A percentile compares a stretch with the other conserved stretches of the same genome.
Evolutionary conservation across 2,329 filamentous ascomycete species (phyloP).

Genomic region (Falciphora oryzae): DNA sequence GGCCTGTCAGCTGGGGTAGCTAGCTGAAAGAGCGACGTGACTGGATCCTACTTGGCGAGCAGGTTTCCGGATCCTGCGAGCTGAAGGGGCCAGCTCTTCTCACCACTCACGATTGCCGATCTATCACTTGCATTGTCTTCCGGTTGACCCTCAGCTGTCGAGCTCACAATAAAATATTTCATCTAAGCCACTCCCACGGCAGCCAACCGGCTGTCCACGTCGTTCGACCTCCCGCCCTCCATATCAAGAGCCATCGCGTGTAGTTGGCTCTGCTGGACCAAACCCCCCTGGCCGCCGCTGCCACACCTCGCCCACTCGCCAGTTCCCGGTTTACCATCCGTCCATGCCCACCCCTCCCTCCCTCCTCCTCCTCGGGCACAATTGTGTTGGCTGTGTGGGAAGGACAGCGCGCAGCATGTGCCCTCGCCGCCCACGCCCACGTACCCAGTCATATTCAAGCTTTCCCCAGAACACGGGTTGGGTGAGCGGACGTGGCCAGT

Average conservation of each 20-base stretch:
- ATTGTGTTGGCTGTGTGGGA: not conserved
- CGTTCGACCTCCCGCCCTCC: not conserved
- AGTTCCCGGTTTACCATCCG: slow-evolving; percentile 5
- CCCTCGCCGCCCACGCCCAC: too few relatives aligned
- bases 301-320: slow-evolving; percentile 1
- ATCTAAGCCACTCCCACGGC: too few relatives aligned
- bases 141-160: not conserved
- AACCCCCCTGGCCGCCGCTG: not conserved
- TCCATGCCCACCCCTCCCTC: not conserved
- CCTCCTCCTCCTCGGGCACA: not conserved
- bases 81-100: not conserved
- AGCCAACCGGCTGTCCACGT: not conserved
- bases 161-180: not conserved
- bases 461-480: not conserved
- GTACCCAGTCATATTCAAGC: not conserved
- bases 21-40: not conserved
- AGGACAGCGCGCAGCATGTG: not conserved
- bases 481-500: not conserved
- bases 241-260: not conserved
- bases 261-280: not conserved
- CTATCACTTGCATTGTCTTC: not conserved
- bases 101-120: not conserved
- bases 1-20: not conserved
- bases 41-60: not conserved
- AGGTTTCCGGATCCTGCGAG: not conserved